These are phyloP conservation scores for Fusarium keratoplasticum DNA, from an alignment of 2,329 filamentous ascomycete genomes.

Conservation along the genomic window DNA sequence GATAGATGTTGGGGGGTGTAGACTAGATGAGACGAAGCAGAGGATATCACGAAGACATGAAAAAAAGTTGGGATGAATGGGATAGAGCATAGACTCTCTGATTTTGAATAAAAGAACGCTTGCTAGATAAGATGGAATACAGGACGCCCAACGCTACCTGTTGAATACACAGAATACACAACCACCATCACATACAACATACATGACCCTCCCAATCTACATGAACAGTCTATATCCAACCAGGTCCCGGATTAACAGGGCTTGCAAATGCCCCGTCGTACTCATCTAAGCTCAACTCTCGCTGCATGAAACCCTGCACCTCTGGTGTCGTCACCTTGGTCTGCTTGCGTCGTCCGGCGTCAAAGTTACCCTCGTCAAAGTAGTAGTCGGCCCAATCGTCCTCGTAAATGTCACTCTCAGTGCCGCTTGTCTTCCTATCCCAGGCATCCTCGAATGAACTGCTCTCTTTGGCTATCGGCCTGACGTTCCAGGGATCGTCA, in stretches of 20 bases:
- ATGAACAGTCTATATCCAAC: conserved; percentile 34
- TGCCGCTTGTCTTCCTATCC: conserved; percentile 4
- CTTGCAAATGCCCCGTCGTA: conserved; percentile 35
- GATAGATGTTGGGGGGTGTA: conserved; percentile 13
- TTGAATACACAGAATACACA: conserved; percentile 13
- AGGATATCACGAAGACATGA: conserved; percentile 34
- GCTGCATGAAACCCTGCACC: conserved; percentile 27
- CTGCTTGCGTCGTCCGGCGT: conserved; percentile 7
- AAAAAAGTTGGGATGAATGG: conserved; percentile 24
- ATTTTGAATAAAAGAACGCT: conserved; percentile 19
- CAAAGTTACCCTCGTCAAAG: conserved; percentile 44
- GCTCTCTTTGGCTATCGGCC: not conserved
- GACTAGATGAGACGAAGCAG: conserved; percentile 10
- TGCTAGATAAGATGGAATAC: conserved; percentile 29
- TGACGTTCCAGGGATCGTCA: conserved; percentile 26
- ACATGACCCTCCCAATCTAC: not conserved
- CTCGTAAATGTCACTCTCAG: conserved; percentile 38
- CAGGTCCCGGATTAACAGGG: conserved; percentile 37
- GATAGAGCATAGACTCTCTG: conserved; percentile 30
- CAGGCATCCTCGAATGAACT: conserved; percentile 28
- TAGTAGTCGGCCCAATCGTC: conserved; percentile 49
- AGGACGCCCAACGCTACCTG: conserved; percentile 28
- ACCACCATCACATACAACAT: not conserved
- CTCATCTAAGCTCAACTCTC: conserved; percentile 31
- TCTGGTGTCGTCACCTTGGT: conserved; percentile 15